These are phyloP conservation scores for Sporobolomyces pararoseus DNA, from an alignment of 768 basidiomycete genomes.

Conservation along the genomic window DNA sequence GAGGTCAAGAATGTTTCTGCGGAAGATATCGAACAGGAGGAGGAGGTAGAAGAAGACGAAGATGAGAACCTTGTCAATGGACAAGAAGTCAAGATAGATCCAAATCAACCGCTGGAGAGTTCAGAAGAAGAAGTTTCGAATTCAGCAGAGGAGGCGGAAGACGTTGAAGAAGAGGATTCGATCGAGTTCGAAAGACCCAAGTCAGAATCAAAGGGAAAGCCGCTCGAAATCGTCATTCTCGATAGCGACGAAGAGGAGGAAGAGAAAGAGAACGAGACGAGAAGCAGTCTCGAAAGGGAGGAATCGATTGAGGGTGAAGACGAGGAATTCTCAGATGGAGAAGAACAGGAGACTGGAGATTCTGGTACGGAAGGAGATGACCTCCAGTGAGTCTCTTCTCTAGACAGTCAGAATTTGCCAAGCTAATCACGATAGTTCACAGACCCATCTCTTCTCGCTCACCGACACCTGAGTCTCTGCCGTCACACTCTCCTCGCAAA, in stretches of 20 bases:
- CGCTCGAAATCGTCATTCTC: conserved; percentile 6
- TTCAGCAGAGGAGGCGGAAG: not conserved
- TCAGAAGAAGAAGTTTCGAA: not conserved
- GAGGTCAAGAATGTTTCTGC: conserved; percentile 1
- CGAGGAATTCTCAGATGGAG: not conserved
- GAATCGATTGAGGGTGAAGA: not conserved
- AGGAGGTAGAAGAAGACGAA: not conserved
- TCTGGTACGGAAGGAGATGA: not conserved
- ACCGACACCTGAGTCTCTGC: not conserved
- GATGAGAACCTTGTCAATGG: not conserved
- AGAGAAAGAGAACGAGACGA: conserved; percentile 1
- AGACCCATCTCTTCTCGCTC: conserved; percentile 2
- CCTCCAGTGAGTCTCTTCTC: not conserved
- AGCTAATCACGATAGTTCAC: too few species aligned
- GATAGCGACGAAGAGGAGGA: not conserved
- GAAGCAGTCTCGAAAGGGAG: not conserved
- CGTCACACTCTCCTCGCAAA: conserved; percentile 1
- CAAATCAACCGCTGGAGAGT: not conserved
- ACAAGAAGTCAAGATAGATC: not conserved
- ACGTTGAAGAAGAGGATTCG: not conserved
- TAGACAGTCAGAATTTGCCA: not conserved
- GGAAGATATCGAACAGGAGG: not conserved
- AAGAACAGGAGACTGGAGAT: too few species aligned
- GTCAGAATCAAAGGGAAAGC: not conserved
- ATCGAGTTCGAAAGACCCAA: not conserved